A percentile compares a stretch with the other conserved stretches of the same genome.
phyloP scores from a whole-genome alignment of 225 moss, liverwort and hornwort species.

The Straminergon stramineum region DNA sequence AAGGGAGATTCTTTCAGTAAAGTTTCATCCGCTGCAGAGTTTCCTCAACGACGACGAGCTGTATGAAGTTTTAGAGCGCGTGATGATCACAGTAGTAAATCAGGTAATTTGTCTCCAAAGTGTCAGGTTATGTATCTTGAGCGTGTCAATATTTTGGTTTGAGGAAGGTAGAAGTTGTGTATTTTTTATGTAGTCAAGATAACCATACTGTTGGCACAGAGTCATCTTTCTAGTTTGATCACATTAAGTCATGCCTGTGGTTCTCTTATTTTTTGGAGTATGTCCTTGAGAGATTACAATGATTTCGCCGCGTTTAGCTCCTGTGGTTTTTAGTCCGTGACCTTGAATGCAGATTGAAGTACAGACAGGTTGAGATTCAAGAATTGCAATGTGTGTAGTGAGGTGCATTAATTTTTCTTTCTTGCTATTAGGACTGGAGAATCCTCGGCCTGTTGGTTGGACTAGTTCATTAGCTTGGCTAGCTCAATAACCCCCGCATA shows the following conservation, averaged over 20 bases:
- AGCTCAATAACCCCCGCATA: neutral
- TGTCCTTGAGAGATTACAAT: neutral
- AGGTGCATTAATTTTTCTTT: neutral
- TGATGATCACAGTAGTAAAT: slow-evolving; percentile 88
- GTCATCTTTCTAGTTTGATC: neutral
- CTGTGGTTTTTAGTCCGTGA: neutral
- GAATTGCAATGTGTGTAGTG: neutral
- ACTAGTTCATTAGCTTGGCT: neutral
- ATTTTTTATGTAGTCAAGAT: neutral
- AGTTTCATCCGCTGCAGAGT: slow-evolving; percentile 63
- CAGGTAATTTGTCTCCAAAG: slow-evolving; percentile 38
- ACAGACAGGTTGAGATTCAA: neutral
- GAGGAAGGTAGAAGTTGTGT: neutral
- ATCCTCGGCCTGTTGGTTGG: neutral
- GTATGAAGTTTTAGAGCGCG: slow-evolving; percentile 69
- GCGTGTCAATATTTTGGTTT: neutral
- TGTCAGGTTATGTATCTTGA: neutral
- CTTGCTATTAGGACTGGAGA: neutral
- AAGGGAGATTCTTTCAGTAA: slow-evolving; percentile 68
- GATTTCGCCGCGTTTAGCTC: neutral
- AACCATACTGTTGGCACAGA: neutral
- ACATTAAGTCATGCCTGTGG: neutral
- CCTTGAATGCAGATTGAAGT: neutral
- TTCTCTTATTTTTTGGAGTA: neutral
- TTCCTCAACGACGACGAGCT: slow-evolving; percentile 71